These are phyloP conservation scores for Nitzschia sp. DNA, from an alignment of 108 stramenopile species.

Conservation along the genomic window DNA sequence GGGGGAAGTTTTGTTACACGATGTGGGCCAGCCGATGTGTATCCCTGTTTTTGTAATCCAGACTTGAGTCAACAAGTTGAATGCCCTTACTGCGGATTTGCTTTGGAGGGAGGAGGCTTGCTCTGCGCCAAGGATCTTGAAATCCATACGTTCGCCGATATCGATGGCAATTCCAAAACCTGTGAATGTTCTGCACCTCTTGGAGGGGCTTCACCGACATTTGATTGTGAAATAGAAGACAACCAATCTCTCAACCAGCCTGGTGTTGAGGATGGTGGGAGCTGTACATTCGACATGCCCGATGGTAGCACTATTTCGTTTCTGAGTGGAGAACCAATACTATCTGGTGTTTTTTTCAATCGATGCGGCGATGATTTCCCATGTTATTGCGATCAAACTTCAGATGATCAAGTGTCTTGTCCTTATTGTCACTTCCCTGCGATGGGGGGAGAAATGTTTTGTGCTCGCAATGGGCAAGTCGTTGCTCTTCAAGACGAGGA, in stretches of 20 bases:
- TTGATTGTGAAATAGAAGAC: background rate
- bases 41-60: slow-evolving; percentile 25
- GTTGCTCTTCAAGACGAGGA: background rate
- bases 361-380: slow-evolving; percentile 4
- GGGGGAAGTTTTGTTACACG: slow-evolving; percentile 6
- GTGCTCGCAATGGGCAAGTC: background rate
- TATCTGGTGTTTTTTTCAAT: background rate
- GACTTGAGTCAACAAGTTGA: slow-evolving; percentile 14
- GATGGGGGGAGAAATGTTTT: background rate
- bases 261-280: background rate
- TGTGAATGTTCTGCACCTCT: slow-evolving; percentile 6
- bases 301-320: background rate
- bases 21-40: slow-evolving; percentile 4
- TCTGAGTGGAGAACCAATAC: background rate
- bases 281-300: background rate
- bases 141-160: background rate
- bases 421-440: background rate
- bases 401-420: slow-evolving; percentile 1
- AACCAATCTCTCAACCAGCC: background rate
- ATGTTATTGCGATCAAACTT: slow-evolving; percentile 4
- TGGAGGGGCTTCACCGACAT: background rate
- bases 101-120: background rate
- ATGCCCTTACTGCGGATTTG: slow-evolving; percentile 29
- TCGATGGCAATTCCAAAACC: slow-evolving; percentile 6
- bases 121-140: slow-evolving; percentile 13